Evolutionary conservation across 2,329 filamentous ascomycete species (phyloP).

Genomic region (Sporothrix pseudoabietina): DNA sequence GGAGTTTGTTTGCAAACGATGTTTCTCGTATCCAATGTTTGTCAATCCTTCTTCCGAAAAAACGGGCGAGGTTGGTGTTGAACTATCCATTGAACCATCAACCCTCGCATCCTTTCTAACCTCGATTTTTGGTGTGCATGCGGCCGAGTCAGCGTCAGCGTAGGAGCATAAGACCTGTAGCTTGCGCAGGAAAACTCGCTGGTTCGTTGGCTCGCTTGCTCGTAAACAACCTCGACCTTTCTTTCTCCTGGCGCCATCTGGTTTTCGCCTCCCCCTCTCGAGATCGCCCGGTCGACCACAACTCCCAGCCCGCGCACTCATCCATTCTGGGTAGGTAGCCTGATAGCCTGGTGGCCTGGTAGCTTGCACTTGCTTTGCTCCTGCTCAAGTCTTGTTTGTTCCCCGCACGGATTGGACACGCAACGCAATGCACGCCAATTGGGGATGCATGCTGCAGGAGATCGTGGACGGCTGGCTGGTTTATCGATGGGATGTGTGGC

Average conservation of each 20-base stretch:
- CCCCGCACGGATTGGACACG: background rate
- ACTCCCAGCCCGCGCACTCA: background rate
- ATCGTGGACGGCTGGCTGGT: background rate
- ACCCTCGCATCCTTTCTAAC: background rate
- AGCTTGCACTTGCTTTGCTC: background rate
- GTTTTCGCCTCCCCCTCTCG: conserved; percentile 10
- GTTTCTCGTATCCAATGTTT: background rate
- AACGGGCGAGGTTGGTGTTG: background rate
- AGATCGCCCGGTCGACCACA: background rate
- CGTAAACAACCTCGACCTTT: background rate
- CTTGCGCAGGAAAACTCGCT: background rate
- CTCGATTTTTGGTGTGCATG: background rate
- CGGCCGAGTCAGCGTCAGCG: conserved; percentile 13
- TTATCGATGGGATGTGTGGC: background rate
- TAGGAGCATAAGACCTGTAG: background rate
- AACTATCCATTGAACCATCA: background rate
- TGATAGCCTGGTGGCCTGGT: background rate
- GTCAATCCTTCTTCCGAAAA: background rate
- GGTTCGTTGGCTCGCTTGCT: background rate
- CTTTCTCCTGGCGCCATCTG: background rate
- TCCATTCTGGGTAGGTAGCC: background rate
- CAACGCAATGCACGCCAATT: background rate
- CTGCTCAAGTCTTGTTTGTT: background rate
- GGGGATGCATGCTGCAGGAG: background rate
- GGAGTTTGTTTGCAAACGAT: background rate